phyloP scores from a whole-genome alignment of 2,329 filamentous ascomycete genomes.

The Didymella sp. region DNA sequence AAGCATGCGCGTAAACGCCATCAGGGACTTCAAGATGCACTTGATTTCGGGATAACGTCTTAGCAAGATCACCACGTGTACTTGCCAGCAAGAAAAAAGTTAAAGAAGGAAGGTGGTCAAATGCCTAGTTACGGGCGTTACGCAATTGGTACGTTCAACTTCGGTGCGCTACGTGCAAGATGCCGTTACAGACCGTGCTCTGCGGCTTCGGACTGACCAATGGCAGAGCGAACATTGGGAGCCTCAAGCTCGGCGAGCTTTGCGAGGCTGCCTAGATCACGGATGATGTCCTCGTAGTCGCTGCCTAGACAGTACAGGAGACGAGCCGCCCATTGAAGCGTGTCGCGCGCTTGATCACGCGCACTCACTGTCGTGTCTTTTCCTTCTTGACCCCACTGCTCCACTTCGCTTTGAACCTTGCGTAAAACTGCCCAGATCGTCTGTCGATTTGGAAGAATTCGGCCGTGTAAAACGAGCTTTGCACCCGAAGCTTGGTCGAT shows the following conservation, averaged over 20 bases:
- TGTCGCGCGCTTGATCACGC: constrained; percentile 34
- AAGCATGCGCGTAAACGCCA: constrained; percentile 22
- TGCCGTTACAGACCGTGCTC: constrained; percentile 27
- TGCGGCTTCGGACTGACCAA: constrained; percentile 20
- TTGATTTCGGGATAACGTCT: constrained; percentile 4
- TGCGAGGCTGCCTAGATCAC: constrained; percentile 41
- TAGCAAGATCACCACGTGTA: constrained; percentile 15
- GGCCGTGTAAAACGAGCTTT: constrained; percentile 38
- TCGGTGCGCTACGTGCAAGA: constrained; percentile 25
- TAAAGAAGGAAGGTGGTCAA: constrained; percentile 17
- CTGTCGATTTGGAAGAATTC: constrained; percentile 41
- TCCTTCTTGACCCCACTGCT: constrained; percentile 23
- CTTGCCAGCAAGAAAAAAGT: constrained; percentile 6
- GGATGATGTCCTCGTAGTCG: constrained; percentile 43
- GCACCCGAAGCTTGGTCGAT: constrained; percentile 38
- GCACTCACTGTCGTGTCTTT: constrained; percentile 22
- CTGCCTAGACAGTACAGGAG: constrained; percentile 43
- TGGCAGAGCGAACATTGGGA: constrained; percentile 24
- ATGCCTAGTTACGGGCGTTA: constrained; percentile 18
- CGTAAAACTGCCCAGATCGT: constrained; percentile 45
- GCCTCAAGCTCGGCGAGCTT: constrained; percentile 42
- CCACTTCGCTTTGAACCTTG: constrained; percentile 43
- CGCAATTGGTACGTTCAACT: constrained; percentile 26
- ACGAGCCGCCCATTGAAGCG: constrained; percentile 41
- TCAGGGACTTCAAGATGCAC: constrained; percentile 19